Conservation (phyloP, 345 rosid species). For the Psidium guajava region DNA sequence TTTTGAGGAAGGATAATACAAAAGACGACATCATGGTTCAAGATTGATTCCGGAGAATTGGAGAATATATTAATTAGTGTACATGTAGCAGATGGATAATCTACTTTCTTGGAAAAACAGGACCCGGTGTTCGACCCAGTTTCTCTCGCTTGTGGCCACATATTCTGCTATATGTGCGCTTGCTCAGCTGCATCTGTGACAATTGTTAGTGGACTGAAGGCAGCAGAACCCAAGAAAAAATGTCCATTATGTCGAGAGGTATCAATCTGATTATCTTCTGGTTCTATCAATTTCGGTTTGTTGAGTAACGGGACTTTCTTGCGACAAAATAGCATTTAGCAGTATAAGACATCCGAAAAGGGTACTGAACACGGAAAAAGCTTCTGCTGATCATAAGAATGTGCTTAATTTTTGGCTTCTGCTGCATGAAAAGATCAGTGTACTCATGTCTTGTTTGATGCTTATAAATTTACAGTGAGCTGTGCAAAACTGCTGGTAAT, state of each 20-base stretch:
- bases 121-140: conserved; percentile 90
- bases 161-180: conserved; percentile 88
- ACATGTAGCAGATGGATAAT: neutral
- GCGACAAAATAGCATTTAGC: neutral
- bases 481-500: neutral
- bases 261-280: neutral
- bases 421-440: neutral
- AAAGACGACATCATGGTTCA: neutral
- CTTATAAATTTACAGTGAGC: neutral
- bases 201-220: conserved; percentile 62
- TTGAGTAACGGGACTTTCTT: neutral
- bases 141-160: conserved; percentile 83
- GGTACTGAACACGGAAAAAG: neutral
- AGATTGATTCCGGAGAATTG: neutral
- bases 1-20: neutral
- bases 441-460: neutral
- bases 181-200: conserved; percentile 91
- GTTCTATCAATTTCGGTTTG: too few relatives aligned
- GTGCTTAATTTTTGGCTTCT: neutral
- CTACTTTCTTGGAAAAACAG: conserved; percentile 23
- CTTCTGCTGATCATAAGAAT: neutral
- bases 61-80: neutral
- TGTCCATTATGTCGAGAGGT: conserved; percentile 95
- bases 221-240: conserved; percentile 50
- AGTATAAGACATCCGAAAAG: neutral